Base-by-base conservation (phyloP, 202 grass and related monocot species). In the Brachypodium distachyon region DNA sequence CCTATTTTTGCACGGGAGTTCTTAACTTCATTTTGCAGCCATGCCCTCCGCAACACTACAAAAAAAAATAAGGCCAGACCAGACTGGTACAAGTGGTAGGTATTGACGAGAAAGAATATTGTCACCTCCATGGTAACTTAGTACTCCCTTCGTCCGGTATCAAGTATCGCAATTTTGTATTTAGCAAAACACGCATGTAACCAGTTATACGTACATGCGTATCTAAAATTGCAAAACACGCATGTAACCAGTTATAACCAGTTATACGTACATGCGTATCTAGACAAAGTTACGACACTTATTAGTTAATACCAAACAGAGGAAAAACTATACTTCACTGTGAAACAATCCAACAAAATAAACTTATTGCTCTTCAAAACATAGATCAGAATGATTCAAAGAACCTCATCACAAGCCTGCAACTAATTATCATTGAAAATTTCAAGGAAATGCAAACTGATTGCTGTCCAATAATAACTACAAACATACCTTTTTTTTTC, bases 361-460 rank as follows among this genome's bases (percentile, higher is more conserved):
- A 12, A 43, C 21, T 26, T 12, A 9, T 36, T 25, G 7, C 62
- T 42, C 12, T 27, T 66, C 42, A 22, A 27, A 41, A 26, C 21
- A 41, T 22, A 62, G 18, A 62, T 51, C 34, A 56, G 54, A 19
- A 7, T 32, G 39, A 44, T 27, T 32, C 25, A 19, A 17, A 21
- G 72, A 31, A 73, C 11, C 50, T 40, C 39, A 59, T 29, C 7
- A 31, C 16, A 60, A 44, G 50, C 59, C 61, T 25, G 17, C 48
- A 37, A 74, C 47, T 62, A 83, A 18, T 32, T 73, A 44, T 52
- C 78, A 29, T 72, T 52, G 28, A 67, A 47, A 83, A 74, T 69
- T 51, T 29, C 50, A 37, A 21, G 37, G 32, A 39, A 55, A 25
- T 13, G 19, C 36, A 74, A 79, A 63, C 9, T 12, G 7, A 69